Conservation (phyloP, 176 grass and related monocot species). For the Saccharum spontaneum region DNA sequence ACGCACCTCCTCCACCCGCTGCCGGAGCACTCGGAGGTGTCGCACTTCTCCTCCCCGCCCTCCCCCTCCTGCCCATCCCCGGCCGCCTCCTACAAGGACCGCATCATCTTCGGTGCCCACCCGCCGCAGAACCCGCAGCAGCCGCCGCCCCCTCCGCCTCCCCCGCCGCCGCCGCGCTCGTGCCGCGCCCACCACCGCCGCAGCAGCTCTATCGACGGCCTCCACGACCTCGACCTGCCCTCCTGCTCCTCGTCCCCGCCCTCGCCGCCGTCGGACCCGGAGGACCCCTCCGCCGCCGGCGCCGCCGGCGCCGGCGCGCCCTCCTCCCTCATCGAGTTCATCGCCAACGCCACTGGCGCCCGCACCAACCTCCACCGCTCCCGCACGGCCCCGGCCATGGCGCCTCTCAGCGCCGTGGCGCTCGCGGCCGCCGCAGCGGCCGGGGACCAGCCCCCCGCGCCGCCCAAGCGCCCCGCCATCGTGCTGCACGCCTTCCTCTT, state of each 20-base stretch:
- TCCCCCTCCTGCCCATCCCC: constrained; percentile 24
- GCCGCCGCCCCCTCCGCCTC: not conserved
- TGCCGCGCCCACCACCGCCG: constrained; percentile 1
- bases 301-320: constrained; percentile 5
- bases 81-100: constrained; percentile 63
- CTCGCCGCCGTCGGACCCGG: constrained; percentile 32
- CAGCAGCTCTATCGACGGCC: constrained; percentile 20
- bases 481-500: constrained; percentile 71
- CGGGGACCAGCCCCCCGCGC: constrained; percentile 12
- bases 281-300: not conserved
- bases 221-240: constrained; percentile 24
- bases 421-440: constrained; percentile 23
- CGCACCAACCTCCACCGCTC: constrained; percentile 79
- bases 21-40: constrained; percentile 45
- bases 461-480: constrained; percentile 49
- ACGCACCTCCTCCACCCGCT: constrained; percentile 23
- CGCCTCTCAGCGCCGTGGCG: constrained; percentile 41
- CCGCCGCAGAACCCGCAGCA: not conserved
- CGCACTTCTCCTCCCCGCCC: constrained; percentile 16
- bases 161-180: not conserved
- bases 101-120: constrained; percentile 63
- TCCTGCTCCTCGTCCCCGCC: constrained; percentile 41
- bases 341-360: not conserved
- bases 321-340: constrained; percentile 44
- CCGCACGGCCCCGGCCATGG: constrained; percentile 72